Base-by-base conservation (phyloP, 257 asterid genomes). In the Petrea volubilis region DNA sequence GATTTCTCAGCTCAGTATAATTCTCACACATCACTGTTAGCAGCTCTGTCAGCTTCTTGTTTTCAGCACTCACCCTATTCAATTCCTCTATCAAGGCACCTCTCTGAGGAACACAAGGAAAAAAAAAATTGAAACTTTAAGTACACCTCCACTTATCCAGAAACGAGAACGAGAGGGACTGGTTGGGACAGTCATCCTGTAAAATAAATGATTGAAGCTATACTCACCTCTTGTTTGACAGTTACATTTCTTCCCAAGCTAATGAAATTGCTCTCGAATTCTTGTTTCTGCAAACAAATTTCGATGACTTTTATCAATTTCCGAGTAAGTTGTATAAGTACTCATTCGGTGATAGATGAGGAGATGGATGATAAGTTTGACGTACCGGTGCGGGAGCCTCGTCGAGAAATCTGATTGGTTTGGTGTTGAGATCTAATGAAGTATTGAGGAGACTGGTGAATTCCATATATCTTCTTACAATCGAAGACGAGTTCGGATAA, bases 21-120 rank as follows among this genome's bases (percentile, higher is more conserved):
- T 83, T 90, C 83, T 93, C 96, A 58, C 96, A 93, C 89, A 91
- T 67, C 1, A 86, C 83, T 27, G 96, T 82, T 9, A 93, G 33
- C 83, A 83, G 60, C 59, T 93, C 90, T 0, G 90, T 84, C 68
- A 93, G 83, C 74, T 83, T 93, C 92, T 83, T 88, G 88, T 90
- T 93, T 53, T 93, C 97, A 15, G 90, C 96, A 62, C 80, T 86
- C 77, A 87, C 83, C 50, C 96, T 65, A 28, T 83, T 93, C 74
- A 93, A 63, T 49, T 93, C 98, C 78, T 93, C 97, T n/a, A 84
- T 46, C 71, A 88, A 74, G 52, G 87, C 93, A 3, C 87, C 80
- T 6, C 79, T 77, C 96, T 90, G 83, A 47, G 59, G n/a, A n/a
- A 6, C 18, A 24, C 21, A 20, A 15, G 4, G 15, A 11, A 12